These are phyloP conservation scores for Xerophyta viscosa DNA, from an alignment of 106 monocot species.

Conservation along the genomic window DNA sequence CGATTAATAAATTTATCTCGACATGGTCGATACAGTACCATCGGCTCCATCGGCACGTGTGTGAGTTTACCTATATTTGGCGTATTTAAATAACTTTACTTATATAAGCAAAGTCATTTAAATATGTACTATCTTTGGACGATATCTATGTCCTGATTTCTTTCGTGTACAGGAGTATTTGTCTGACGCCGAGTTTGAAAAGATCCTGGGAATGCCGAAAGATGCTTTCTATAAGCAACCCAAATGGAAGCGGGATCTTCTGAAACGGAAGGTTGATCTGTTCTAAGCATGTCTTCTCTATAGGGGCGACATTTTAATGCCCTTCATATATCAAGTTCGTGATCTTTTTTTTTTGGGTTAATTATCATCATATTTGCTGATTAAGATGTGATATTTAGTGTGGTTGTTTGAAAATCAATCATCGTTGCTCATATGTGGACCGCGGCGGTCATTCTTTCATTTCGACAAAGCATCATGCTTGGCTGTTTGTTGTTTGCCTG, in stretches of 20 bases:
- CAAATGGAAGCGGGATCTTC: conserved; percentile 92
- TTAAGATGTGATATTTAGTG: conserved; percentile 13
- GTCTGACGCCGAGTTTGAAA: conserved; percentile 68
- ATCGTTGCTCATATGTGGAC: conserved; percentile 8
- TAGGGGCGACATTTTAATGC: background rate
- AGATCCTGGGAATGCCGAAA: conserved; percentile 65
- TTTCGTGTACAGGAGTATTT: conserved; percentile 47
- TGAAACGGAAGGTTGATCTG: conserved; percentile 82
- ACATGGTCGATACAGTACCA: no score
- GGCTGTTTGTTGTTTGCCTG: no score
- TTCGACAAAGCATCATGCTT: no score
- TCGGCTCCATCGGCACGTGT: no score
- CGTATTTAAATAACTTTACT: no score
- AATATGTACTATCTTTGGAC: background rate
- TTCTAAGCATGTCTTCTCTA: conserved; percentile 35
- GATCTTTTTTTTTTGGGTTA: background rate
- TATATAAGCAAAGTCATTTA: no score
- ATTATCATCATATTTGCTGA: background rate
- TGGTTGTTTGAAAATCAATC: conserved; percentile 3
- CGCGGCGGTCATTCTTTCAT: conserved; percentile 25
- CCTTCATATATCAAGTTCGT: background rate
- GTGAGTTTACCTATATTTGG: no score
- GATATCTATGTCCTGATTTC: background rate
- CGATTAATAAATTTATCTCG: no score
- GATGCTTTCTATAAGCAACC: conserved; percentile 73